phyloP scores from a whole-genome alignment of 106 monocot species.

The Hemerocallis citrina region DNA sequence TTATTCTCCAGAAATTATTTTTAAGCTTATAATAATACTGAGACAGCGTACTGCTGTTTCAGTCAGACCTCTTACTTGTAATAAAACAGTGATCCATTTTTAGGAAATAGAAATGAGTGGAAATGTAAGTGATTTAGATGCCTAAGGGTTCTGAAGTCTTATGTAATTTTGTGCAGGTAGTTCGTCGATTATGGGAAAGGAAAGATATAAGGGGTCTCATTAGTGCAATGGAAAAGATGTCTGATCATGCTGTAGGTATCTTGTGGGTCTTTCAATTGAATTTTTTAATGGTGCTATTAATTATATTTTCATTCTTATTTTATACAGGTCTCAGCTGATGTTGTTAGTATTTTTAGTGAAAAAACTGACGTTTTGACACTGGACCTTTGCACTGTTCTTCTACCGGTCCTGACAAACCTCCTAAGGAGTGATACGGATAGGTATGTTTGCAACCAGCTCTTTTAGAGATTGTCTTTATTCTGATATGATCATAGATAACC shows the following conservation, averaged over 20 bases:
- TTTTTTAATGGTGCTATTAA: background rate
- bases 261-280: background rate
- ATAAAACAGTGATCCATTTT: no score
- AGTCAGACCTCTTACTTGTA: no score
- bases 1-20: no score
- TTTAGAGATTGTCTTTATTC: background rate
- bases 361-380: constrained; percentile 52
- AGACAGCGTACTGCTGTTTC: no score
- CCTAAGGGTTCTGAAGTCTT: background rate
- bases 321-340: constrained; percentile 74
- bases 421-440: constrained; percentile 80
- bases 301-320: background rate
- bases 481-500: no score
- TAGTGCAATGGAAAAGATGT: constrained; percentile 77
- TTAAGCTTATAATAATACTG: no score
- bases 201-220: constrained; percentile 74
- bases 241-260: constrained; percentile 81
- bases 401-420: constrained; percentile 56
- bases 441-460: constrained; percentile 38
- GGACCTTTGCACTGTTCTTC: constrained; percentile 53
- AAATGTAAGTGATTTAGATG: no score
- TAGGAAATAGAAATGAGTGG: no score
- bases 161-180: constrained; percentile 36
- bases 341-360: constrained; percentile 39
- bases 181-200: constrained; percentile 71